Evolutionary conservation across 2,329 filamentous ascomycete genomes (phyloP).

Genomic region (Microthyrium microscopicum): DNA sequence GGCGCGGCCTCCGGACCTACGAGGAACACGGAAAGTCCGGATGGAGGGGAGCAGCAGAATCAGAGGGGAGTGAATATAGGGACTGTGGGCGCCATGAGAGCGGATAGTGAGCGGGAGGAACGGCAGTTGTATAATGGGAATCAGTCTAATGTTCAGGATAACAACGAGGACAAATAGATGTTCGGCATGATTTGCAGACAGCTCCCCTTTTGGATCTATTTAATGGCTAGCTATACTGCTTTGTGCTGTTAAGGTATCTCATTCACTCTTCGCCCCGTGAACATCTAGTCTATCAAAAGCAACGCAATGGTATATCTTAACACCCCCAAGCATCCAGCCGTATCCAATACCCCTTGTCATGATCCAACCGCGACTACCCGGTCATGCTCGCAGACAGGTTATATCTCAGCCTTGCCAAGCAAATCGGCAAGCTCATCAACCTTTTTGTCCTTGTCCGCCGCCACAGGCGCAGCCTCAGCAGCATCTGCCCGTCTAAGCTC

Average conservation of each 20-base stretch:
- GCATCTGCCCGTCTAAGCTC: slow-evolving; percentile 54
- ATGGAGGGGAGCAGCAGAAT: slow-evolving; percentile 10
- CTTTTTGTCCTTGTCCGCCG: slow-evolving; percentile 53
- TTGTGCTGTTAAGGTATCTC: too few relatives aligned
- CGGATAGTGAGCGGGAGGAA: slow-evolving; percentile 36
- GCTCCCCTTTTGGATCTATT: too few relatives aligned
- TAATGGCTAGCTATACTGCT: too few relatives aligned
- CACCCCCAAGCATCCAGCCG: too few relatives aligned
- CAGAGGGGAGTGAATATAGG: slow-evolving; percentile 21
- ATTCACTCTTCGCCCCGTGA: too few relatives aligned
- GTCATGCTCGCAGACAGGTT: not conserved
- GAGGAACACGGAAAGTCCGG: slow-evolving; percentile 10
- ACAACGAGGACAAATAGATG: slow-evolving; percentile 6
- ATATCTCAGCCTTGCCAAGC: slow-evolving; percentile 49
- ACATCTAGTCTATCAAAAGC: too few relatives aligned
- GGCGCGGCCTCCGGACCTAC: slow-evolving; percentile 15
- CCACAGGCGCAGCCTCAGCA: slow-evolving; percentile 58
- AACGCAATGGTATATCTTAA: too few relatives aligned
- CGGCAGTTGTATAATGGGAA: slow-evolving; percentile 85
- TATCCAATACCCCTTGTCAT: too few relatives aligned
- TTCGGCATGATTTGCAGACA: too few relatives aligned
- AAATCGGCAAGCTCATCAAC: slow-evolving; percentile 67
- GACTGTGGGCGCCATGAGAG: slow-evolving; percentile 28
- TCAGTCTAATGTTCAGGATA: slow-evolving; percentile 41
- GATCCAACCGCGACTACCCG: too few relatives aligned